phyloP scores from a whole-genome alignment of 164 flowering plant species.

The Euptelea pleiosperma region DNA sequence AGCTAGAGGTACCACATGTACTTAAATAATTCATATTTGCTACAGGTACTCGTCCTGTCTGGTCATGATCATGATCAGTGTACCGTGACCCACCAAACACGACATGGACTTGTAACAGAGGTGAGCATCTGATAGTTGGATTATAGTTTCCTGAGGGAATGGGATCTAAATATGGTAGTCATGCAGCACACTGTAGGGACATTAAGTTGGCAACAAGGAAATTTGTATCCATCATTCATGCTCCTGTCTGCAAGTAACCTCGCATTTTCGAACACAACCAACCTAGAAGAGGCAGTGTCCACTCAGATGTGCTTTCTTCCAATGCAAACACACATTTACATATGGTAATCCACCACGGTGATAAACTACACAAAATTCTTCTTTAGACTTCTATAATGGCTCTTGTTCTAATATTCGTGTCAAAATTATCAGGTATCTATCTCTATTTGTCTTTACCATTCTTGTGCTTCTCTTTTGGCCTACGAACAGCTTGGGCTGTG shows the following conservation, averaged over 20 bases:
- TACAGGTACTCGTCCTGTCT: constrained; percentile 71
- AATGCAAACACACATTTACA: constrained; percentile 62
- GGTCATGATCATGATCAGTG: constrained; percentile 99
- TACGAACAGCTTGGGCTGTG: constrained; percentile 32
- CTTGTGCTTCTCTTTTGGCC: constrained; percentile 66
- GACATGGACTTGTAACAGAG: constrained; percentile 55
- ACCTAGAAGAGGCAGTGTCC: constrained; percentile 37
- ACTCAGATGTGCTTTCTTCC: constrained; percentile 82
- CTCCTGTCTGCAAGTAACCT: constrained; percentile 54
- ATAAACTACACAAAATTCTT: constrained; percentile 2
- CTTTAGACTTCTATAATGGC: not conserved
- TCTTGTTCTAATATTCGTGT: constrained; percentile 7
- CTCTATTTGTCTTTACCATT: constrained; percentile 53
- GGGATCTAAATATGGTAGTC: constrained; percentile 15
- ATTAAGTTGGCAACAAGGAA: constrained; percentile 97
- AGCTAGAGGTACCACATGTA: not conserved
- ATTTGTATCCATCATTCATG: constrained; percentile 92
- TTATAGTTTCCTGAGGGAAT: constrained; percentile 1
- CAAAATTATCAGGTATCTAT: constrained; percentile 58
- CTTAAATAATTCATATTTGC: constrained; percentile 10
- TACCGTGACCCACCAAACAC: constrained; percentile 55
- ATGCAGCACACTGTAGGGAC: constrained; percentile 92
- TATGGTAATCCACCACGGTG: constrained; percentile 53
- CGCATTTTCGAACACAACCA: constrained; percentile 31
- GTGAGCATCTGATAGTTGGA: constrained; percentile 26